These are phyloP conservation scores for Sarocladium brachiariae DNA, from an alignment of 2,329 filamentous ascomycete species.

Conservation along the genomic window DNA sequence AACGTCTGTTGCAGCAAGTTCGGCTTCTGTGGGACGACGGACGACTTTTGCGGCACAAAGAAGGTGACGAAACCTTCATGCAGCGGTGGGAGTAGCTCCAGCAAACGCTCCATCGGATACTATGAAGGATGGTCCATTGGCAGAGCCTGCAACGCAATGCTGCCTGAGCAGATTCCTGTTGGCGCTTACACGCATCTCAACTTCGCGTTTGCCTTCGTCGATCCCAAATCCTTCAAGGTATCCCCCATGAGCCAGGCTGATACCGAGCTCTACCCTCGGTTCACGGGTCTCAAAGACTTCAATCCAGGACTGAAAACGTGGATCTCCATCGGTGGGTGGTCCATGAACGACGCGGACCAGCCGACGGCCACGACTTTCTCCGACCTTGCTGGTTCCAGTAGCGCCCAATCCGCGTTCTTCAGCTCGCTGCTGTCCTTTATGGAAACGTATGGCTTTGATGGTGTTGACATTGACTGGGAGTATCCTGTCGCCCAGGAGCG, in stretches of 20 bases:
- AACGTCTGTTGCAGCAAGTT: conserved; percentile 30
- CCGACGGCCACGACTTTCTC: conserved; percentile 17
- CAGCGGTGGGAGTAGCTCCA: neutral
- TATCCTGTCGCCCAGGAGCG: conserved; percentile 24
- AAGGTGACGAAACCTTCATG: conserved; percentile 12
- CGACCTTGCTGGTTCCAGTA: conserved; percentile 19
- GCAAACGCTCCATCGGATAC: conserved; percentile 22
- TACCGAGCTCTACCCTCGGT: neutral
- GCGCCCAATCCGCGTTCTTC: conserved; percentile 29
- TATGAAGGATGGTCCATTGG: conserved; percentile 22
- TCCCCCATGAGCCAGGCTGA: neutral
- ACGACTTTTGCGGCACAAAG: conserved; percentile 18
- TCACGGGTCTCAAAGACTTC: conserved; percentile 8
- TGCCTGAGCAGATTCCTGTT: conserved; percentile 20
- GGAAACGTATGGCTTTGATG: conserved; percentile 20
- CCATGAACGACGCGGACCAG: conserved; percentile 28
- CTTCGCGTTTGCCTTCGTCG: conserved; percentile 28
- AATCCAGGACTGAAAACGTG: conserved; percentile 10
- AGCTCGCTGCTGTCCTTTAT: conserved; percentile 22
- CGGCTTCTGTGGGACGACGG: conserved; percentile 24
- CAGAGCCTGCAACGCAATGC: conserved; percentile 17
- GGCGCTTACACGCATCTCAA: conserved; percentile 25
- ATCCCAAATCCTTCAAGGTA: conserved; percentile 21
- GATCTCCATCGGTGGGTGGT: conserved; percentile 16
- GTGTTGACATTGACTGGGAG: conserved; percentile 25